A percentile compares a stretch with the other conserved stretches of the same genome.
These are phyloP conservation scores for Polyrhizophydium stewartii DNA, from an alignment of 371 early-diverging fungal species.

Conservation along the genomic window DNA sequence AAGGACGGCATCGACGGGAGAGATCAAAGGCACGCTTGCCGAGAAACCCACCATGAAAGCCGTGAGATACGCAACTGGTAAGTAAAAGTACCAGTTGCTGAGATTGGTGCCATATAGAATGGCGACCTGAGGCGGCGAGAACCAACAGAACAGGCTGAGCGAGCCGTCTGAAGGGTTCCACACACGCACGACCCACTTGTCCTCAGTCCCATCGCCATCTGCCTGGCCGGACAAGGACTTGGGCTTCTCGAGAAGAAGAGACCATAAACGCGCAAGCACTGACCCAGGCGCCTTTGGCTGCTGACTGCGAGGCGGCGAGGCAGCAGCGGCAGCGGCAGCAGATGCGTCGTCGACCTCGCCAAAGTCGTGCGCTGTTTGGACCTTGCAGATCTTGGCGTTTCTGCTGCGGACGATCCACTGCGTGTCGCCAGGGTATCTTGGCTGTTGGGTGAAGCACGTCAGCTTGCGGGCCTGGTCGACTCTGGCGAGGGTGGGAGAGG, in stretches of 20 bases:
- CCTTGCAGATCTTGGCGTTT: not conserved
- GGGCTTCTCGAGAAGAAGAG: too few relatives aligned
- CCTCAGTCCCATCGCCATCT: too few relatives aligned
- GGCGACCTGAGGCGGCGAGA: slow-evolving; percentile 13
- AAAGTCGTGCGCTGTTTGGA: not conserved
- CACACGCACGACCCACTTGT: not conserved
- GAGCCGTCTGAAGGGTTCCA: not conserved
- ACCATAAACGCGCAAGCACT: too few relatives aligned
- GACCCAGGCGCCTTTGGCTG: too few relatives aligned
- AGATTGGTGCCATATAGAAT: slow-evolving; percentile 5
- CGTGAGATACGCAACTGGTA: slow-evolving; percentile 4
- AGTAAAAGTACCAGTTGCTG: slow-evolving; percentile 8
- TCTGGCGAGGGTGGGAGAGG: not conserved
- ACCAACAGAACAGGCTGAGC: slow-evolving; percentile 5
- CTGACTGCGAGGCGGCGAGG: too few relatives aligned
- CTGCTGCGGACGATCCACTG: not conserved
- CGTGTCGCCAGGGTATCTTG: not conserved
- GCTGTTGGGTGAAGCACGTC: not conserved
- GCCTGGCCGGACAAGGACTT: too few relatives aligned
- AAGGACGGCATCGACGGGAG: not conserved
- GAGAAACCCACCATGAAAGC: slow-evolving; percentile 6
- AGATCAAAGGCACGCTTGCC: not conserved
- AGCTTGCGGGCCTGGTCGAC: not conserved
- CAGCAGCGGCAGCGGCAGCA: too few relatives aligned
- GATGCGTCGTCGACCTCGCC: too few relatives aligned